A percentile compares a stretch with the other conserved stretches of the same genome.
These are phyloP conservation scores for Boletus rubescentipes DNA, from an alignment of 768 basidiomycete genomes.

Conservation along the genomic window DNA sequence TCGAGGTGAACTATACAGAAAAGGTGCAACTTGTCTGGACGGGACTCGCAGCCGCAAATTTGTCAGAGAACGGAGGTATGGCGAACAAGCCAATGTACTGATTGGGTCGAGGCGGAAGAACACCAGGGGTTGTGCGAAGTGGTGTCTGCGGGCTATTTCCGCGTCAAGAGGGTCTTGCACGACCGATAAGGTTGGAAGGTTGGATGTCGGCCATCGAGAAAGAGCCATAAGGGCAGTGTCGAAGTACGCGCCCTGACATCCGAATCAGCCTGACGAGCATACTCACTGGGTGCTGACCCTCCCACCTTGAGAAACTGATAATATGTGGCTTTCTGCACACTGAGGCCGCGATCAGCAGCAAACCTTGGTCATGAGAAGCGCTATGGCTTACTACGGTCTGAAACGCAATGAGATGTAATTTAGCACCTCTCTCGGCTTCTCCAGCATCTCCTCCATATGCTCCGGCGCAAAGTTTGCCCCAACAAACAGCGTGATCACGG, in stretches of 20 bases:
- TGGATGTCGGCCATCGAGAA: conserved; percentile 54
- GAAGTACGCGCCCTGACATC: conserved; percentile 72
- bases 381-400: conserved; percentile 69
- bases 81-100: conserved; percentile 44
- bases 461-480: conserved; percentile 81
- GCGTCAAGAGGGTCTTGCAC: conserved; percentile 62
- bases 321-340: conserved; percentile 74
- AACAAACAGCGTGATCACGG: conserved; percentile 58
- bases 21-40: conserved; percentile 51
- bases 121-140: conserved; percentile 85
- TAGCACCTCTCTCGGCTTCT: conserved; percentile 47
- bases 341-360: conserved; percentile 6
- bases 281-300: background rate
- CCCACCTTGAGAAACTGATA: conserved; percentile 75
- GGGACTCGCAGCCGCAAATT: conserved; percentile 74
- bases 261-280: background rate
- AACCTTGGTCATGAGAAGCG: background rate
- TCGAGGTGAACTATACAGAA: conserved; percentile 33
- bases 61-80: conserved; percentile 42
- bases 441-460: conserved; percentile 70
- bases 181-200: conserved; percentile 53
- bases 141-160: conserved; percentile 32
- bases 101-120: conserved; percentile 73
- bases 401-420: conserved; percentile 65
- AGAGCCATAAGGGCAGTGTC: conserved; percentile 67